Conservation (phyloP, 352 stramenopile species). For the Phytophthora palmivora region DNA sequence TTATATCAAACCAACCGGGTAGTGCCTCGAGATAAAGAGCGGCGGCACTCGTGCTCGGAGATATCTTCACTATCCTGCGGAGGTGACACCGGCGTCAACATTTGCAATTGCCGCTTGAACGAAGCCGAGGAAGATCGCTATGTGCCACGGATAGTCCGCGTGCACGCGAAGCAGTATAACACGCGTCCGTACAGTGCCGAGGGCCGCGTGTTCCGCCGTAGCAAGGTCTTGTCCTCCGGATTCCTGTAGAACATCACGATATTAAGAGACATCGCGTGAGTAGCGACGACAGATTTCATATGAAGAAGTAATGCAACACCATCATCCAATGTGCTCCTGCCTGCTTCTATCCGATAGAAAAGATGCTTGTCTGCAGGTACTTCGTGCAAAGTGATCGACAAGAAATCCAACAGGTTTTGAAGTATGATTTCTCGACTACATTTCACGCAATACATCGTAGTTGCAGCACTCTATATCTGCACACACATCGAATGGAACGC, state of each 20-base stretch:
- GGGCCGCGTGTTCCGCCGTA: slow-evolving; percentile 48
- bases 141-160: slow-evolving; percentile 50
- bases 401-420: too few species aligned
- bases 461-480: slow-evolving; percentile 23
- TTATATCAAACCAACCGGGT: slow-evolving; percentile 6
- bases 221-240: slow-evolving; percentile 55
- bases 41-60: slow-evolving; percentile 56
- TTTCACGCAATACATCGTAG: slow-evolving; percentile 17
- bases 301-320: too few species aligned
- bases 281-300: too few species aligned
- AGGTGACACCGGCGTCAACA: not conserved
- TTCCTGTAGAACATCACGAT: slow-evolving; percentile 31
- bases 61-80: slow-evolving; percentile 16
- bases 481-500: slow-evolving; percentile 24
- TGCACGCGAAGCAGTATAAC: slow-evolving; percentile 75
- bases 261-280: not conserved
- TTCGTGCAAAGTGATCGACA: too few species aligned
- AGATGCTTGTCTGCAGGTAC: too few species aligned
- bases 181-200: slow-evolving; percentile 56
- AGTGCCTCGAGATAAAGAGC: slow-evolving; percentile 18
- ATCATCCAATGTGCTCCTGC: too few species aligned
- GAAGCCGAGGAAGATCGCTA: slow-evolving; percentile 29
- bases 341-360: too few species aligned
- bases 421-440: slow-evolving; percentile 21
- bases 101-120: slow-evolving; percentile 20